Percentiles rank a stretch among this genome's conserved stretches.
Conservation (phyloP, 495 filamentous ascomycete species). For the Aspergillus hancockii region DNA sequence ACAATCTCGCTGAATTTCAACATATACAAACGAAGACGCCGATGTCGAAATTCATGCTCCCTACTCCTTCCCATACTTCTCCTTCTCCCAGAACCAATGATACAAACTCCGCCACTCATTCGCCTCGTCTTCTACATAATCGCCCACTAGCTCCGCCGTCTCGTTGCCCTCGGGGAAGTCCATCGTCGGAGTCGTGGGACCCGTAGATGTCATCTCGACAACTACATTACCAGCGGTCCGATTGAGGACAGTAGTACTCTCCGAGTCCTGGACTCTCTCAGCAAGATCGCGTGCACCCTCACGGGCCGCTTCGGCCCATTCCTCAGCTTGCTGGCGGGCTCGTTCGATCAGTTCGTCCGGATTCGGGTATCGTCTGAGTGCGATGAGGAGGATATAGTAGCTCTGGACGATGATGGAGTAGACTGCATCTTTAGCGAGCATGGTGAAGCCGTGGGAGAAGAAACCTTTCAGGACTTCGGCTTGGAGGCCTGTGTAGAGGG, state of each 20-base stretch:
- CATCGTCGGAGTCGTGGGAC: constrained; percentile 7
- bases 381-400: constrained; percentile 55
- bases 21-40: neutral
- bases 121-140: constrained; percentile 50
- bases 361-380: constrained; percentile 42
- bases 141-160: constrained; percentile 48
- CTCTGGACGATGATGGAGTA: constrained; percentile 70
- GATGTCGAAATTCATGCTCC: neutral
- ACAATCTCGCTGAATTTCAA: neutral
- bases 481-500: constrained; percentile 74
- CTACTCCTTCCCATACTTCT: constrained; percentile 19
- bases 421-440: constrained; percentile 82
- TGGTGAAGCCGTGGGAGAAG: constrained; percentile 84
- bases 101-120: constrained; percentile 45
- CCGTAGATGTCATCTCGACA: constrained; percentile 38
- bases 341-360: constrained; percentile 45
- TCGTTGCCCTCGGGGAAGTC: constrained; percentile 39
- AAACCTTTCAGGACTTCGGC: constrained; percentile 84
- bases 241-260: constrained; percentile 27
- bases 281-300: constrained; percentile 44
- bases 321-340: constrained; percentile 46
- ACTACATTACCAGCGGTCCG: constrained; percentile 29
- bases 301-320: constrained; percentile 44
- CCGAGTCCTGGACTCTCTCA: constrained; percentile 31
- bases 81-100: constrained; percentile 49